Evolutionary conservation across 2,329 filamentous ascomycete species (phyloP), one percentile per base, ranked within the genome.

Genomic region (Thyridium curvatum): DNA sequence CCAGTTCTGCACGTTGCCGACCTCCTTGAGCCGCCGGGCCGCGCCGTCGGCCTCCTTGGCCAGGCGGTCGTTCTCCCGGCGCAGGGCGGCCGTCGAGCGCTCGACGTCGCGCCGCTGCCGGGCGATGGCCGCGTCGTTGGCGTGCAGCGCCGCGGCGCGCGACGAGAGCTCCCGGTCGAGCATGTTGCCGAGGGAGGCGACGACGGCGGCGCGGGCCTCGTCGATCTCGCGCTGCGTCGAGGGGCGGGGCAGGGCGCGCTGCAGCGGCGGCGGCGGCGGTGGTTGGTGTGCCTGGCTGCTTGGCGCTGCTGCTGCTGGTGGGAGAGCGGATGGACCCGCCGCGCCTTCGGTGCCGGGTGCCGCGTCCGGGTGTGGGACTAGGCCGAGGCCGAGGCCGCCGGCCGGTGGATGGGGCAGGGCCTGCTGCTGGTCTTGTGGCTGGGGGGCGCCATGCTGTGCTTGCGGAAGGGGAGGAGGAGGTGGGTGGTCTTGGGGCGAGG

Each of bases 1-100:
- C 86, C 86, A 93, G 59, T 90, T 90, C 69, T 91, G 85, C 54
- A 91, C 76, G 55, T 89, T 82, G 17, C 86, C 85, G 44, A 89
- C 68, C 68, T 89, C 85, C 64, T 89, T 90, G 42, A 91, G 65
- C 52, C 72, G 72, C 47, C 72, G 71, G 34, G 76, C 74, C 29
- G 81, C 80, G 41, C 71, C 72, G 48, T 75, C 74, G 5, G 79
- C 79, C 49, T 86, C 68, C 47, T 73, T 73, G 47, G 77, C 73
- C 53, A 86, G 72, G 59, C 77, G 74, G 44, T 81, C 77, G 52
- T 74, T 81, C 56, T 88, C 82, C 47, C 72, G 71, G 35, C 72
- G 65, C 56, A 89, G 60, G 3, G 59, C 72, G 2, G 68, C 72
- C 6, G 80, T 79, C 43, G 79, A 78, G 42, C 70, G 73, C 37